Base-by-base conservation (phyloP, 495 filamentous ascomycete species). In the Collariella sp. region DNA sequence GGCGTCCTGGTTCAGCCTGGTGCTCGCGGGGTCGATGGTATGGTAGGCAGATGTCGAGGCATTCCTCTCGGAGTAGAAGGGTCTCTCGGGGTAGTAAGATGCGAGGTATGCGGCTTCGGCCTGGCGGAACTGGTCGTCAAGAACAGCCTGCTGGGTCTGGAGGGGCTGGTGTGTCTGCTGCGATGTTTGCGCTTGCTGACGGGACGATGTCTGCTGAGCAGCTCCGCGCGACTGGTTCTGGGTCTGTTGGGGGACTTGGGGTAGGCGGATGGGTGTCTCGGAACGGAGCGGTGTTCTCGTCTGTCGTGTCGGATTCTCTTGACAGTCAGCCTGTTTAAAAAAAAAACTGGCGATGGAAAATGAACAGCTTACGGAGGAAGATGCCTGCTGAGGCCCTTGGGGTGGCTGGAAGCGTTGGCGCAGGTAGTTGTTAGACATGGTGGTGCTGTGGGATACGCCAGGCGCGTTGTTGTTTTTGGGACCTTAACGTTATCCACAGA, bases 191-290 rank as follows among this genome's bases (percentile, higher is more conserved):
- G 36, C 43, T 46, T 59, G 57, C 39, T 58, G 62, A 7, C 49
- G 49, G 6, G 58, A 10, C 38, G 45, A 23, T 53, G 60, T 10
- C 43, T 51, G 19, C 49, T 46, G 43, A 1, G 43, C 22, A 15
- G 59, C 15, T n/a, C n/a, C n/a, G n/a, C n/a, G n/a, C n/a, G 26
- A 9, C 5, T 31, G 26, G 5, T 4, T 9, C 26, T 31, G 26
- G 29, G 13, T 41, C 6, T 19, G 9, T 22, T 40, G n/a, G 3
- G 57, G 60, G 11, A 61, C 18, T 23, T 52, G 58, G 9, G 61
- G 61, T 26, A 55, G 61, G 16, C 23, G 56, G 52, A 62, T 55
- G 23, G 62, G 56, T 4, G 56, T 62, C 43, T 64, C 59, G 51
- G 41, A 24, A 23, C 46, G 56, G 23, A 20, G 33, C 15, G 24